Evolutionary conservation across 176 grass and related monocot species (phyloP).

Genomic region (Aegilops tauschii): DNA sequence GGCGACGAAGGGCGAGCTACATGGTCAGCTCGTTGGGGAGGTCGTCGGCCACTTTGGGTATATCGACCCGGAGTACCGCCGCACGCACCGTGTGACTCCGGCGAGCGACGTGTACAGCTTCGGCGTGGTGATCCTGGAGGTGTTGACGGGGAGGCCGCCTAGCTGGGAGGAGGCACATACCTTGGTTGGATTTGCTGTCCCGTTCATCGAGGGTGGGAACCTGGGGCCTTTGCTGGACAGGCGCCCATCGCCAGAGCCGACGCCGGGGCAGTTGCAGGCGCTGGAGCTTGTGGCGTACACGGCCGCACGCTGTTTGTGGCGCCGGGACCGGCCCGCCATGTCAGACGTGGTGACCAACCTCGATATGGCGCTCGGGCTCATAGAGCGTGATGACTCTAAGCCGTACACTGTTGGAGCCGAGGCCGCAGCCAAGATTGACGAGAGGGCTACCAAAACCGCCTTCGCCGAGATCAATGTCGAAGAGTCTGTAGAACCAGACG

Average conservation of each 20-base stretch:
- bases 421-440: too few relatives aligned
- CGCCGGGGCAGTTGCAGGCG: not conserved
- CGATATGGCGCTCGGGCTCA: not conserved
- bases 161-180: not conserved
- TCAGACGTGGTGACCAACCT: not conserved
- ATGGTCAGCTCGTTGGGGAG: not conserved
- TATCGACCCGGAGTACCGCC: not conserved
- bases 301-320: not conserved
- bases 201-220: not conserved
- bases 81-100: not conserved
- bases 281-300: not conserved
- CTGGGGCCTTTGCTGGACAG: not conserved
- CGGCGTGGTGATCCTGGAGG: slow-evolving; percentile 80
- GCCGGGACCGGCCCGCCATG: not conserved
- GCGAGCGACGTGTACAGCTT: slow-evolving; percentile 94
- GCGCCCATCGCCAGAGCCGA: not conserved
- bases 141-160: slow-evolving; percentile 44
- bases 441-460: too few relatives aligned
- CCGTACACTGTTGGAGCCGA: too few relatives aligned
- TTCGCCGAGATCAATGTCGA: too few relatives aligned
- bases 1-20: too few relatives aligned
- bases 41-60: not conserved
- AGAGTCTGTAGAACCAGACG: too few relatives aligned
- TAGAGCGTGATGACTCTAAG: not conserved
- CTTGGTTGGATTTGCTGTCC: not conserved